Base-by-base conservation (phyloP, 805 yeast genomes). In the Clavispora santaluciae region DNA sequence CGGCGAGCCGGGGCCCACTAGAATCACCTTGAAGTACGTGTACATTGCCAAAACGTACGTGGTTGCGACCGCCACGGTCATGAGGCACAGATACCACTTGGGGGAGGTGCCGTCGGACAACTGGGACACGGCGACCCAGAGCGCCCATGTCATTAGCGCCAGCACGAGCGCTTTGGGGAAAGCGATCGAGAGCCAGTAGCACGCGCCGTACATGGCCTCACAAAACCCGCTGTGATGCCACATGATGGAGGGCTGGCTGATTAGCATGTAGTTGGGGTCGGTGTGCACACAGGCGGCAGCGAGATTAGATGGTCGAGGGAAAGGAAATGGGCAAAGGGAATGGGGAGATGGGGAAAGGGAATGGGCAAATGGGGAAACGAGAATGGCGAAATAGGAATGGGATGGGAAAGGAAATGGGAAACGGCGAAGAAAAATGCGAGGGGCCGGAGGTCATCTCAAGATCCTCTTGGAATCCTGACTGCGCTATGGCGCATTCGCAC, bases 1-100 rank as follows among this genome's bases (percentile, higher is more conserved):
- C 0, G 91, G 88, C 13, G 83, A 76, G 0, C 91, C 91, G 0
- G 84, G 73, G 0, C 88, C 88, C 1, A 61, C 60, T 1, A 24
- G n/a, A 1, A 81, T 66, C 3, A 81, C 75, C 46, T 64, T 59
- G 55, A 63, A 76, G 54, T 83, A 83, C 2, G 83, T 64, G 48
- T 69, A 68, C 4, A 81, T 34, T 16, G 72, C 66, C 12, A 74
- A 52, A 0, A 39, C 18, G 22, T 66, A 68, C 9, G 76, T 51
- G 12, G 49, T 20, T 4, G 59, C 16, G 0, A 60, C 23, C 3
- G 54, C 54, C 0, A 66, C 23, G 0, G 52, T 3, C 5, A 45
- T 9, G 7, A 56, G 61, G 4, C 33, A 2, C 2, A 37, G 38
- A 11, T 53, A 51, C n/a, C 35, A 22, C 28, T 45, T 35, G 23